Percentiles rank a stretch among this genome's conserved stretches.
These are phyloP conservation scores for Mortierella sp. DNA, from an alignment of 371 early-diverging fungal genomes.

Conservation along the genomic window DNA sequence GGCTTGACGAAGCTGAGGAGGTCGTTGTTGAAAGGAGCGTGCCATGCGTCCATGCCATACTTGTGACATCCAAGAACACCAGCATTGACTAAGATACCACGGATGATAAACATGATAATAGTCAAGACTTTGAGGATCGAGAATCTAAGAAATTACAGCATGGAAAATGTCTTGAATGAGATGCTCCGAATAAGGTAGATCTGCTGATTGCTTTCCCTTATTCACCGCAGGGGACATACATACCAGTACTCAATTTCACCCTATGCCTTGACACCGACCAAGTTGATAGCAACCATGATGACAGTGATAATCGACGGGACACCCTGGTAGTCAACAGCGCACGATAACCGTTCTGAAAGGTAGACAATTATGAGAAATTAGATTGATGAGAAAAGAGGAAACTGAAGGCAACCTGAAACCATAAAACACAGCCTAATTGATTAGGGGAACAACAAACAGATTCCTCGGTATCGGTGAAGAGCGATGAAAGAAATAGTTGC, in stretches of 20 bases:
- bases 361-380: neutral
- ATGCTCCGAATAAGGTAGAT: neutral
- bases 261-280: neutral
- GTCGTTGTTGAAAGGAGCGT: neutral
- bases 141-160: neutral
- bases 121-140: neutral
- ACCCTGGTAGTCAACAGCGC: neutral
- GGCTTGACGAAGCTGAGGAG: neutral
- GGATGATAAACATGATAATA: slow-evolving; percentile 2
- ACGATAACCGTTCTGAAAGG: too few relatives aligned
- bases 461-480: too few relatives aligned
- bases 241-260: neutral
- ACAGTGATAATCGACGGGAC: neutral
- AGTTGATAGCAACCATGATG: neutral
- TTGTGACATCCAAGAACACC: neutral
- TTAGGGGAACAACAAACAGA: too few relatives aligned
- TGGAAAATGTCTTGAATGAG: too few relatives aligned
- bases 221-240: neutral
- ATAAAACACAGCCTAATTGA: too few relatives aligned
- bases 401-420: too few relatives aligned
- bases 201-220: neutral
- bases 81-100: slow-evolving; percentile 5
- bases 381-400: neutral
- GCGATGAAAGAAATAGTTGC: too few relatives aligned
- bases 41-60: neutral